phyloP scores from a whole-genome alignment of 805 yeast genomes.

The Jamesozyma lodderae region DNA sequence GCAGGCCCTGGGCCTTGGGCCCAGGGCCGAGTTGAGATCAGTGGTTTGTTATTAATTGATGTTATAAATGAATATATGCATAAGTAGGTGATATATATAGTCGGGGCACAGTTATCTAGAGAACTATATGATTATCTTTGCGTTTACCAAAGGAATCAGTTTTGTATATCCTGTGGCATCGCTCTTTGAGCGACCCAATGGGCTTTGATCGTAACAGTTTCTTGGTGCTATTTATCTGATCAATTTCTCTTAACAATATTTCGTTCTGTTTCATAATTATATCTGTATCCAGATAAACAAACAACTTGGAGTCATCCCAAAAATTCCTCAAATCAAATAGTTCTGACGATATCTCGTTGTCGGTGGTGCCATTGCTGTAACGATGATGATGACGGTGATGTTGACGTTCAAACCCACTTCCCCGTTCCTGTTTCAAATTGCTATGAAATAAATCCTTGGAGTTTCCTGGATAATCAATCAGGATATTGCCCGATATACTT shows the following conservation, averaged over 20 bases:
- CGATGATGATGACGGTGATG: background rate
- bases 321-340: constrained; percentile 3
- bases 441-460: background rate
- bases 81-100: too few species aligned
- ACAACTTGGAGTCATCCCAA: constrained; percentile 3
- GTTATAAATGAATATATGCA: too few species aligned
- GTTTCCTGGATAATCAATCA: constrained; percentile 3
- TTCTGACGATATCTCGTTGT: background rate
- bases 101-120: too few species aligned
- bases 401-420: background rate
- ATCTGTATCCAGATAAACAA: constrained; percentile 2
- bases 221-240: background rate
- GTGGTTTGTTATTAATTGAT: too few species aligned
- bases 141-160: background rate
- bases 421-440: background rate
- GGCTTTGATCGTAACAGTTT: background rate
- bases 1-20: too few species aligned
- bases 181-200: constrained; percentile 1
- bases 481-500: background rate
- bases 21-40: too few species aligned
- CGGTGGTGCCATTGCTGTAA: background rate
- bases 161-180: constrained; percentile 1
- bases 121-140: too few species aligned
- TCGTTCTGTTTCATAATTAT: constrained; percentile 4
- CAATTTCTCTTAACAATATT: constrained; percentile 1